These are phyloP conservation scores for Tolypocladium ophioglossoides DNA, from an alignment of 2,329 filamentous ascomycete species.

Conservation along the genomic window DNA sequence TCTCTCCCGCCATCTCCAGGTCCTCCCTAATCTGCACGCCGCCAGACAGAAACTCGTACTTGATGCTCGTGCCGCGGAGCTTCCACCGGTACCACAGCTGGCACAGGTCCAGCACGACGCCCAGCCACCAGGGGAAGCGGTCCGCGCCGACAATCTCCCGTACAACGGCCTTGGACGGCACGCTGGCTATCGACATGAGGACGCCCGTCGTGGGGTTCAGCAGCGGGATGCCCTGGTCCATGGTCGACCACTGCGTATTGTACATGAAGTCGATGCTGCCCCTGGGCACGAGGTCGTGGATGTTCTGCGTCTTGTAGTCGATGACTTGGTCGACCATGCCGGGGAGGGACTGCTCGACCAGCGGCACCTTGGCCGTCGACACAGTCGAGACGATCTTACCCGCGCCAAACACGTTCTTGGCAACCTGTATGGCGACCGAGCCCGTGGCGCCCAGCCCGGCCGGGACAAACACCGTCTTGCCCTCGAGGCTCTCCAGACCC, in stretches of 20 bases:
- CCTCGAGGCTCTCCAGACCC: conserved; percentile 28
- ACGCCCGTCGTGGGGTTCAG: conserved; percentile 25
- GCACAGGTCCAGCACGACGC: conserved; percentile 21
- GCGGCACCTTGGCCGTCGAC: conserved; percentile 37
- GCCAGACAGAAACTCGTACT: conserved; percentile 34
- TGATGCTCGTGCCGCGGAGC: conserved; percentile 32
- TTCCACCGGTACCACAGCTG: conserved; percentile 30
- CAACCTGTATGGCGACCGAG: conserved; percentile 34
- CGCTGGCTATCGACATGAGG: conserved; percentile 28
- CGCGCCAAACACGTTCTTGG: conserved; percentile 38
- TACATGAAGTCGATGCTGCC: conserved; percentile 39
- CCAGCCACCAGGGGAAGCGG: conserved; percentile 25
- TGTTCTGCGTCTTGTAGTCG: conserved; percentile 35
- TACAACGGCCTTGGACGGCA: conserved; percentile 20
- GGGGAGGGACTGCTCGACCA: conserved; percentile 29
- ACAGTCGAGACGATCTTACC: conserved; percentile 38
- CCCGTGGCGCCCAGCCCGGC: conserved; percentile 39
- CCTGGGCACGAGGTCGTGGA: conserved; percentile 24
- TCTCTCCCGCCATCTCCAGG: conserved; percentile 27
- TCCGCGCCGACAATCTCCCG: conserved; percentile 19
- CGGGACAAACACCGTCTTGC: conserved; percentile 40
- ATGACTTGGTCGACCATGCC: conserved; percentile 38
- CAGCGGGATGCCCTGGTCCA: conserved; percentile 28
- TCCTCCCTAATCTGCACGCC: conserved; percentile 28
- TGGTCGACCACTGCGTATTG: conserved; percentile 32